Percentiles rank a stretch among this genome's conserved stretches.
phyloP scores from a whole-genome alignment of 2,329 filamentous ascomycete species.

The Arthrobotrys conoides region DNA sequence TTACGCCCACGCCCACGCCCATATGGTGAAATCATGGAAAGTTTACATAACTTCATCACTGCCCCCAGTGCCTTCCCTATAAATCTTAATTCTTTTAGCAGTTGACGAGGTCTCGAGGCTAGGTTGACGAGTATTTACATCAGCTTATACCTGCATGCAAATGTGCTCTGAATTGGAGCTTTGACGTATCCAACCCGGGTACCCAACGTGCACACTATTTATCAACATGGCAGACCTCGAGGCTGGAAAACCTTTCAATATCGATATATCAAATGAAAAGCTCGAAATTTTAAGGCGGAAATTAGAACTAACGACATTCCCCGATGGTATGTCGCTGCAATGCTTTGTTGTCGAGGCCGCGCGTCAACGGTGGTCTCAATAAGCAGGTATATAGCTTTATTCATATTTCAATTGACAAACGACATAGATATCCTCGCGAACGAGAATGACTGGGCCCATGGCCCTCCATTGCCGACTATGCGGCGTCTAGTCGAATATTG shows the following conservation, averaged over 20 bases:
- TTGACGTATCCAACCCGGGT: not conserved
- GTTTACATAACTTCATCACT: not conserved
- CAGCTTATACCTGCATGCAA: too few relatives aligned
- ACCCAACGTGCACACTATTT: not conserved
- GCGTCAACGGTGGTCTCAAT: not conserved
- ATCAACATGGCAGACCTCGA: slow-evolving; percentile 20
- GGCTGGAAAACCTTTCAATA: slow-evolving; percentile 34
- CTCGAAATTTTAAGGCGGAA: slow-evolving; percentile 36
- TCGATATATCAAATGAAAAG: slow-evolving; percentile 27
- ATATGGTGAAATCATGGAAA: not conserved
- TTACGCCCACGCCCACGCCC: too few relatives aligned
- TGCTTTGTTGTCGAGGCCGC: not conserved
- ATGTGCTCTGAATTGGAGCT: not conserved
- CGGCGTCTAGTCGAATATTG: slow-evolving; percentile 66
- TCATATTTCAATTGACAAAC: slow-evolving; percentile 6
- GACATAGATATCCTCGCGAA: slow-evolving; percentile 36
- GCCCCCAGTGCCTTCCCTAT: not conserved
- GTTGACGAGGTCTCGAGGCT: too few relatives aligned
- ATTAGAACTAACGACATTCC: slow-evolving; percentile 29
- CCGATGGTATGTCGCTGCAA: slow-evolving; percentile 32
- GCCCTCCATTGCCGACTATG: slow-evolving; percentile 62
- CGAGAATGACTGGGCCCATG: slow-evolving; percentile 53
- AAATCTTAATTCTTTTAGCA: not conserved
- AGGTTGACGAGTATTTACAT: too few relatives aligned
- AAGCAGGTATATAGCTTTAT: not conserved